Conservation (phyloP, 768 basidiomycete genomes). For the Naganishia vaughanmartiniae region DNA sequence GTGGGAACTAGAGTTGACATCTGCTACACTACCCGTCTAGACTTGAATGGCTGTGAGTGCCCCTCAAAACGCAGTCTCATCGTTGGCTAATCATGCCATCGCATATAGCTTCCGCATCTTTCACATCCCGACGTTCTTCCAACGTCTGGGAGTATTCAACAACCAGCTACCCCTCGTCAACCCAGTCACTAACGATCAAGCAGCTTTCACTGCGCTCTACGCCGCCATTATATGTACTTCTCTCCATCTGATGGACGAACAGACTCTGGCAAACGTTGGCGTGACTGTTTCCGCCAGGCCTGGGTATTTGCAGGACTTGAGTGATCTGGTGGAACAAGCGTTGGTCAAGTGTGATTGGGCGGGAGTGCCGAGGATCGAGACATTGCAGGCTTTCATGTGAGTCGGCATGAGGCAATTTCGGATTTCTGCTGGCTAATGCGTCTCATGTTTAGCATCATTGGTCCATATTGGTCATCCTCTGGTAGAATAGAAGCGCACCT, state of each 20-base stretch:
- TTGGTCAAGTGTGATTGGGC: constrained; percentile 28
- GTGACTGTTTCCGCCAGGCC: not conserved
- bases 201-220: constrained; percentile 25
- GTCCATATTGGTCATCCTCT: constrained; percentile 19
- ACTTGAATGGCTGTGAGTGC: constrained; percentile 30
- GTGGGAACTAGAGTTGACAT: not conserved
- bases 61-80: not conserved
- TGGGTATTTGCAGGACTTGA: not conserved
- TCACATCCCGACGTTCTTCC: constrained; percentile 25
- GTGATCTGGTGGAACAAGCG: constrained; percentile 24
- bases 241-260: constrained; percentile 27
- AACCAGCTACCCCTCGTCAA: constrained; percentile 5
- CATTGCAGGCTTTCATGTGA: constrained; percentile 28
- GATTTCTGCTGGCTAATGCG: not conserved
- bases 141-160: constrained; percentile 9
- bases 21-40: not conserved
- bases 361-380: constrained; percentile 19
- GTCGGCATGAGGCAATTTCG: not conserved
- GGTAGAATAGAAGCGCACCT: constrained; percentile 24
- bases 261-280: constrained; percentile 10
- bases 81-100: not conserved
- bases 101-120: constrained; percentile 19
- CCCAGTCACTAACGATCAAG: constrained; percentile 18
- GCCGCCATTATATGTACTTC: constrained; percentile 8
- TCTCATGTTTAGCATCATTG: constrained; percentile 22